A percentile compares a stretch with the other conserved stretches of the same genome.
phyloP scores from a whole-genome alignment of 768 basidiomycete species.

The Kwoniella shandongensis region DNA sequence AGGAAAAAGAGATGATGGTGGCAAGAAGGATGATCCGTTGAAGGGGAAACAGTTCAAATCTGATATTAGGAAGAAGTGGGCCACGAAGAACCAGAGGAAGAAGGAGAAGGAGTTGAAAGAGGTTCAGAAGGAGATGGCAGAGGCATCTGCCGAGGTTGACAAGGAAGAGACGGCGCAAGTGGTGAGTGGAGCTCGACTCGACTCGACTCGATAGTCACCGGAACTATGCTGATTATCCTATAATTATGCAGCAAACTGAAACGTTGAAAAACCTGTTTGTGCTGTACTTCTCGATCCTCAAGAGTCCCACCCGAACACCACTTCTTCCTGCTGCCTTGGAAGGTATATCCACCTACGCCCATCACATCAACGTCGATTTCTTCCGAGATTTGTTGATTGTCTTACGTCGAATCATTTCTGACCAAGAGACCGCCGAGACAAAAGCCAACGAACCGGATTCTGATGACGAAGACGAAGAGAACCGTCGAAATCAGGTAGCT shows the following conservation, averaged over 20 bases:
- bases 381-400: slow-evolving; percentile 92
- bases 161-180: slow-evolving; percentile 64
- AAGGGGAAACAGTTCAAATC: slow-evolving; percentile 57
- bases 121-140: slow-evolving; percentile 71
- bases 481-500: slow-evolving; percentile 10
- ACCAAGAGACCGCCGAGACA: slow-evolving; percentile 50
- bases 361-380: slow-evolving; percentile 97
- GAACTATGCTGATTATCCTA: neutral
- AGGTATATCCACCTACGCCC: slow-evolving; percentile 89
- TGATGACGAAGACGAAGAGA: slow-evolving; percentile 55
- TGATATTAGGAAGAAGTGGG: slow-evolving; percentile 61
- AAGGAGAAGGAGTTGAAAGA: slow-evolving; percentile 80
- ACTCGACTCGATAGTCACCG: neutral
- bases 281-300: slow-evolving; percentile 92
- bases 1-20: slow-evolving; percentile 6
- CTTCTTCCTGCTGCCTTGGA: slow-evolving; percentile 83
- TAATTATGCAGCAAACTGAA: slow-evolving; percentile 72
- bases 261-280: slow-evolving; percentile 96
- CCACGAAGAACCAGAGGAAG: slow-evolving; percentile 91
- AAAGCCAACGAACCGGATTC: slow-evolving; percentile 23
- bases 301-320: slow-evolving; percentile 70
- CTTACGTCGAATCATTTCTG: slow-evolving; percentile 71
- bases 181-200: slow-evolving; percentile 58
- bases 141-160: slow-evolving; percentile 25
- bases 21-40: slow-evolving; percentile 55